Conservation (phyloP, 164 flowering plant genomes). For the Tetracentron sinense region DNA sequence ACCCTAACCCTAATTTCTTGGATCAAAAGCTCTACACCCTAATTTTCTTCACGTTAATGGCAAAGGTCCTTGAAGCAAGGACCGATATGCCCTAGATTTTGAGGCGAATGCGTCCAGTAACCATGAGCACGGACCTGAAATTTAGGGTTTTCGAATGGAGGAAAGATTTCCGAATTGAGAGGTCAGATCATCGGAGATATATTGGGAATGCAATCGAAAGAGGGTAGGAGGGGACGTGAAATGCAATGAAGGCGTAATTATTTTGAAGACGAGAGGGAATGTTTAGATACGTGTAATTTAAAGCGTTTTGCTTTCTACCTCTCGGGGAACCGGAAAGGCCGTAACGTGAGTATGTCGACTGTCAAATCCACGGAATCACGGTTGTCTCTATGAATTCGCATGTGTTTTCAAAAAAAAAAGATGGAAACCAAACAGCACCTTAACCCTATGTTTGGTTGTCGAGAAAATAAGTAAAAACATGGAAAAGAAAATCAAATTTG, state of each 20-base stretch:
- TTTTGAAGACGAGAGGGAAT: too few relatives aligned
- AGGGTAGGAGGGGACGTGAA: background rate
- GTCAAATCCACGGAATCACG: too few relatives aligned
- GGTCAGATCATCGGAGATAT: background rate
- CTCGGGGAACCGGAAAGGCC: too few relatives aligned
- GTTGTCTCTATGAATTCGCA: too few relatives aligned
- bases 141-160: constrained; percentile 1
- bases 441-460: too few relatives aligned
- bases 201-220: background rate
- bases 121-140: background rate
- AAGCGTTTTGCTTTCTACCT: too few relatives aligned
- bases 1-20: background rate
- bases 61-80: constrained; percentile 6
- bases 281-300: too few relatives aligned
- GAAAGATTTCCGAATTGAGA: background rate
- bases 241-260: background rate
- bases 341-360: too few relatives aligned
- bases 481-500: too few relatives aligned
- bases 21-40: background rate
- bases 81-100: constrained; percentile 5
- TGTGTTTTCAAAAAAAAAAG: too few relatives aligned
- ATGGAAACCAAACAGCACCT: too few relatives aligned
- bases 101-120: background rate
- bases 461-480: too few relatives aligned
- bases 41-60: constrained; percentile 2